Conservation (phyloP, 352 stramenopile species). For the Pythium phragmitis region DNA sequence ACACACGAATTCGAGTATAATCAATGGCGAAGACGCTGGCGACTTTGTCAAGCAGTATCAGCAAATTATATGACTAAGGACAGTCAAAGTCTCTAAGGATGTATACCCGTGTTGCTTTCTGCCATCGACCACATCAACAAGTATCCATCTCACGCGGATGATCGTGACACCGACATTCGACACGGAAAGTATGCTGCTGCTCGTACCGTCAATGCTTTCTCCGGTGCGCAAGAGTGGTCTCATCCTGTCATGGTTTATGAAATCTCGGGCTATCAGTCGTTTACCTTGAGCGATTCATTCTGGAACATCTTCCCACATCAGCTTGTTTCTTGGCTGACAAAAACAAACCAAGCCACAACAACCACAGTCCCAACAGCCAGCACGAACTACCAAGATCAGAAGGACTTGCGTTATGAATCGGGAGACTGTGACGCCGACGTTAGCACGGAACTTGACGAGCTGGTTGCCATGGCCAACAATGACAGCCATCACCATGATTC, state of each 20-base stretch:
- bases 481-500: background rate
- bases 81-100: background rate
- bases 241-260: conserved; percentile 7
- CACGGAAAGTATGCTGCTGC: conserved; percentile 9
- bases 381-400: too few species aligned
- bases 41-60: conserved; percentile 7
- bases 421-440: background rate
- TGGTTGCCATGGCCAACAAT: background rate
- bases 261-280: conserved; percentile 1
- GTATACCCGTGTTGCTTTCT: background rate
- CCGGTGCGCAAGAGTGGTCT: conserved; percentile 12
- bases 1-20: conserved; percentile 12
- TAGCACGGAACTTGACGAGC: background rate
- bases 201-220: conserved; percentile 13
- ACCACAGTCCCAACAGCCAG: too few species aligned
- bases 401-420: too few species aligned
- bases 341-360: too few species aligned
- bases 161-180: conserved; percentile 2
- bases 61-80: conserved; percentile 12
- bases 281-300: conserved; percentile 9
- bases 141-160: conserved; percentile 16
- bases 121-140: conserved; percentile 3
- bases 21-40: conserved; percentile 15
- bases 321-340: background rate
- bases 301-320: conserved; percentile 11